Evolutionary conservation across 2,329 filamentous ascomycete genomes (phyloP).

Genomic region (Stagonosporopsis tanaceti): DNA sequence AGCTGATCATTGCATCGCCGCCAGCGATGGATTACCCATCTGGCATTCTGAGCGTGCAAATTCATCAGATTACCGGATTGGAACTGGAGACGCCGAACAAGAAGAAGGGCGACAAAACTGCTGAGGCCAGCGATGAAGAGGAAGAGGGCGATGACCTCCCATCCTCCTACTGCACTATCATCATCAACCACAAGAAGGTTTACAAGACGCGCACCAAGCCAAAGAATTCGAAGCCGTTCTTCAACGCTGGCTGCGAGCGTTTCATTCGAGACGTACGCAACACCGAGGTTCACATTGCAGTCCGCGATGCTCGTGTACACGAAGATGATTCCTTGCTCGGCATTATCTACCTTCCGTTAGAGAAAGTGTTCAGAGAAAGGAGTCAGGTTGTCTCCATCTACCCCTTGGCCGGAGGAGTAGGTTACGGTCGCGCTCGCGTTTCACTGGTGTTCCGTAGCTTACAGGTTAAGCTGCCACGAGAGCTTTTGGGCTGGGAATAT

Average conservation of each 20-base stretch:
- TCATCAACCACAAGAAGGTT: conserved; percentile 73
- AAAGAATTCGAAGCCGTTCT: conserved; percentile 80
- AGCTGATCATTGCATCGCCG: conserved; percentile 73
- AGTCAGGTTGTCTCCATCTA: conserved; percentile 72
- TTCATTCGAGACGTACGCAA: conserved; percentile 74
- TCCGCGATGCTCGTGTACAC: conserved; percentile 72
- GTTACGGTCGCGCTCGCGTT: conserved; percentile 72
- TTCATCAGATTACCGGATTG: conserved; percentile 76
- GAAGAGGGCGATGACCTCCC: conserved; percentile 71
- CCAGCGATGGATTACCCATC: conserved; percentile 69
- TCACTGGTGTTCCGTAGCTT: conserved; percentile 78
- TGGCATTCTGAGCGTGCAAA: conserved; percentile 73
- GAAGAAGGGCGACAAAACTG: conserved; percentile 55
- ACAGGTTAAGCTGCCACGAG: conserved; percentile 65
- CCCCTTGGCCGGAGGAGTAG: conserved; percentile 75
- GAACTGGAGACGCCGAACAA: conserved; percentile 69
- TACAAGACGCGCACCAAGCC: conserved; percentile 79
- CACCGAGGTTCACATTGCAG: conserved; percentile 72
- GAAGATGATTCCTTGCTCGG: conserved; percentile 75
- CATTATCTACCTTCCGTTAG: conserved; percentile 72
- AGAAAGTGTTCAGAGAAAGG: conserved; percentile 67
- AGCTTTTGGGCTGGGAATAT: conserved; percentile 73
- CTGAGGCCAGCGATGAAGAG: conserved; percentile 64
- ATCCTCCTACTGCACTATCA: conserved; percentile 75
- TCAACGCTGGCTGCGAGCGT: conserved; percentile 77